phyloP scores from a whole-genome alignment of 441 rosid genomes.

The Pelargonium australe region DNA sequence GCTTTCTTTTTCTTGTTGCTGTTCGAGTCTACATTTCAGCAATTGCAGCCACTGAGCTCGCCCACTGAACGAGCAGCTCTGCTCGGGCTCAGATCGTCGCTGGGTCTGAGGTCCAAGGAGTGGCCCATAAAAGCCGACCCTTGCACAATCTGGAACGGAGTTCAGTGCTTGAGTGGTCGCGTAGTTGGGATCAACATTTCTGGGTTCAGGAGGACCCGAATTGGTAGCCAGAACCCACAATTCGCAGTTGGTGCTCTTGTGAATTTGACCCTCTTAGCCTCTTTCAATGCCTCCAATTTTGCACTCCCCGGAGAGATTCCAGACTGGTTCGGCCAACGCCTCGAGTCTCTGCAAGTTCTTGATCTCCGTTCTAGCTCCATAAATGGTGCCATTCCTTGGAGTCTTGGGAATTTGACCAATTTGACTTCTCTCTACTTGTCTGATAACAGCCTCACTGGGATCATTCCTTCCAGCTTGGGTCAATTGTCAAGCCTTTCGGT shows the following conservation, averaged over 20 bases:
- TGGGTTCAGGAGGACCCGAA: conserved; percentile 73
- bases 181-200: conserved; percentile 66
- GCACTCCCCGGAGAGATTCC: conserved; percentile 78
- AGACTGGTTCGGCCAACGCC: conserved; percentile 59
- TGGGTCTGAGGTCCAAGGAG: conserved; percentile 70
- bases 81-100: conserved; percentile 71
- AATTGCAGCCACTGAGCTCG: conserved; percentile 28
- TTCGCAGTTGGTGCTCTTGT: conserved; percentile 63
- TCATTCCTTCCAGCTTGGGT: conserved; percentile 57
- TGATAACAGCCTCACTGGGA: conserved; percentile 50
- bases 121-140: conserved; percentile 89
- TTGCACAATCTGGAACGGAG: conserved; percentile 72
- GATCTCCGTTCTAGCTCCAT: conserved; percentile 78
- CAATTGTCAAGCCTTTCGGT: conserved; percentile 41
- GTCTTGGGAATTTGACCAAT: conserved; percentile 49
- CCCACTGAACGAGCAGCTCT: conserved; percentile 47
- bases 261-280: conserved; percentile 53
- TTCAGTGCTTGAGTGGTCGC: conserved; percentile 52
- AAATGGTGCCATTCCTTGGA: conserved; percentile 54
- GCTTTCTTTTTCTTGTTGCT: conserved; percentile 35
- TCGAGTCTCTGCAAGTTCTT: conserved; percentile 49
- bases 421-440: conserved; percentile 48
- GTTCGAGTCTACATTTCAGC: conserved; percentile 42
- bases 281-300: conserved; percentile 75
- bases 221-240: conserved; percentile 60